These are phyloP conservation scores for Rhodotorula sp. DNA, from an alignment of 1,284 basidiomycete genomes.

Conservation along the genomic window DNA sequence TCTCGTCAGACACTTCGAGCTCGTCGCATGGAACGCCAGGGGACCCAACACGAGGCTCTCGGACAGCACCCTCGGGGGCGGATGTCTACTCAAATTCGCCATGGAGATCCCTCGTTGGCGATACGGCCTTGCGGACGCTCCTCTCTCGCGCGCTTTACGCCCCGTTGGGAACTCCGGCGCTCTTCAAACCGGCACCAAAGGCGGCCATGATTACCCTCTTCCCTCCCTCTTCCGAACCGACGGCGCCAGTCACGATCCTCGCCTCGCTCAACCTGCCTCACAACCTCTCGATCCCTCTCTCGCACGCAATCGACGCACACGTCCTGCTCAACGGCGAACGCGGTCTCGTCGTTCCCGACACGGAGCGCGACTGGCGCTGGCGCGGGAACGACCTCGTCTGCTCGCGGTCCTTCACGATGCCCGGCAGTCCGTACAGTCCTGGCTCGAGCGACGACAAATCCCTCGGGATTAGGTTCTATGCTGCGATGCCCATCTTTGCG, in stretches of 20 bases:
- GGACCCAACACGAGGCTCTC: not conserved
- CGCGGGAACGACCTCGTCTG: conserved; percentile 19
- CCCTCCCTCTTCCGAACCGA: not conserved
- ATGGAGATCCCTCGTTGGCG: not conserved
- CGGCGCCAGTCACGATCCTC: conserved; percentile 36
- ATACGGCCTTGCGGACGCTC: conserved; percentile 38
- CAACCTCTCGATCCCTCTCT: conserved; percentile 30
- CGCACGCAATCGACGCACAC: conserved; percentile 40
- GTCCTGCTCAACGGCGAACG: conserved; percentile 36
- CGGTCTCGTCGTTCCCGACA: conserved; percentile 38
- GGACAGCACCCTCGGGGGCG: not conserved
- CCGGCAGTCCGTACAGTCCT: not conserved
- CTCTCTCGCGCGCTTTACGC: conserved; percentile 19
- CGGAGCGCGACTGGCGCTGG: conserved; percentile 41
- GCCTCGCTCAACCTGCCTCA: conserved; percentile 41
- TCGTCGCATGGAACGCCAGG: not conserved
- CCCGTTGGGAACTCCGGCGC: conserved; percentile 26
- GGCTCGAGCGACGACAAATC: not conserved
- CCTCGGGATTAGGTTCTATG: conserved; percentile 32
- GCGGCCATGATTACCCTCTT: conserved; percentile 16
- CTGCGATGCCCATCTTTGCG: conserved; percentile 31
- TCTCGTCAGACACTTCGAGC: not conserved
- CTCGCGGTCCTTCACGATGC: not conserved
- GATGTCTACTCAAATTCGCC: not conserved
- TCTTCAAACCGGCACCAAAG: conserved; percentile 37